Base-by-base conservation (phyloP, 305 asterid genomes). In the Fraxinus greggii region DNA sequence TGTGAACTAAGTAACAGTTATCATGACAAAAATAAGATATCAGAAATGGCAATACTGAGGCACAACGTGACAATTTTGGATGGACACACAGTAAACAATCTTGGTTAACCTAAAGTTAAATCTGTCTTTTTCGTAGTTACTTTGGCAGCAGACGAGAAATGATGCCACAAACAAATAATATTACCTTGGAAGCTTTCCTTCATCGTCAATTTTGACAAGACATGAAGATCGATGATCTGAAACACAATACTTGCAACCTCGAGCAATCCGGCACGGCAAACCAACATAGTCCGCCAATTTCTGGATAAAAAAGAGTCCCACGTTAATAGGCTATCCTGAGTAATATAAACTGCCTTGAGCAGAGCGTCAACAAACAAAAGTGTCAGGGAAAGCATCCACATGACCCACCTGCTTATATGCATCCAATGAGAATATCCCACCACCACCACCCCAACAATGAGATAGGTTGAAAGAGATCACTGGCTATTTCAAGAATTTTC, bases 281-380 rank as follows among this genome's bases (percentile, higher is more conserved):
- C 99, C 99, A 79, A 95, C 95, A 54, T 93, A 92, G 84, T 95
- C 98, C 21, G 99, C 99, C 86, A 95, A 89, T 88, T 92, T 94
- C 99, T 94, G 97, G 81, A 88, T 51, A 86, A 36, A 80, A 77
- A 82, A 84, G 70, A 74, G 75, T 54, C 42, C n/a, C 54, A 3
- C 5, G 38, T 84, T 69, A 88, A 78, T 72, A 78, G 29, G 48
- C 77, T 61, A 23, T 12, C 78, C 61, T 36, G 38, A 76, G 70
- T 51, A 42, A 73, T 77, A 67, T 12, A 40, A 69, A 76, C 54
- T 61, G 63, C 24, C 48, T 29, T 32, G 77, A 33, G 48, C 38
- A 69, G 38, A 67, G n/a, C 5, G 19, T 26, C 73, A 65, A 24
- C 32, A 65, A 65, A 59, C 10, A 61, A 61, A 21, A 65, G 8